Conservation (phyloP, 2,329 filamentous ascomycete species). For the Colletotrichum liriopes region DNA sequence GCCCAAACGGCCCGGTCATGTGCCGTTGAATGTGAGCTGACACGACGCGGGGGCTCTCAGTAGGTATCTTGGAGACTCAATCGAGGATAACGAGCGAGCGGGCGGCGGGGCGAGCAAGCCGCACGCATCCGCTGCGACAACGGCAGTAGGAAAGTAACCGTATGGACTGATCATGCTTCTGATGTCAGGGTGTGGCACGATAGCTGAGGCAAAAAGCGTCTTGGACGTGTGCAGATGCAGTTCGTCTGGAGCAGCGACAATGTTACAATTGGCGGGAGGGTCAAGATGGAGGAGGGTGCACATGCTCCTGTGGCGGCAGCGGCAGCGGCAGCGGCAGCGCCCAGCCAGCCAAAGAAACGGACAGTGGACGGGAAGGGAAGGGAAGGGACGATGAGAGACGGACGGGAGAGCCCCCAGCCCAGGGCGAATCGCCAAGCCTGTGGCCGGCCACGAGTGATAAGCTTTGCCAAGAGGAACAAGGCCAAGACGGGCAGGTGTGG, state of each 20-base stretch:
- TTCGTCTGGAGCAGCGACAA: conserved; percentile 25
- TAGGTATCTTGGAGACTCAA: neutral
- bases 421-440: conserved; percentile 34
- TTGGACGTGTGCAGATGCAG: neutral
- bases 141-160: neutral
- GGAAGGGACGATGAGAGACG: conserved; percentile 9
- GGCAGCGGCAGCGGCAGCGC: conserved; percentile 10
- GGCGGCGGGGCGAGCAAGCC: conserved; percentile 3
- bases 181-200: neutral
- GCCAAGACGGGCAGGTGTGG: conserved; percentile 45
- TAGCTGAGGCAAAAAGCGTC: neutral
- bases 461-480: conserved; percentile 54
- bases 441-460: conserved; percentile 51
- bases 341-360: conserved; percentile 20
- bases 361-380: conserved; percentile 5
- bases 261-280: conserved; percentile 14
- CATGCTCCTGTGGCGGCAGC: neutral
- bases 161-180: conserved; percentile 12
- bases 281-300: neutral
- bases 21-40: conserved; percentile 3
- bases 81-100: neutral
- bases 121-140: neutral
- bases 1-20: conserved; percentile 10
- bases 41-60: neutral
- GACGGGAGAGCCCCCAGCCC: neutral